These are phyloP conservation scores for Chaetomiaceae sp. DNA, from an alignment of 2,329 filamentous ascomycete genomes.

Conservation along the genomic window DNA sequence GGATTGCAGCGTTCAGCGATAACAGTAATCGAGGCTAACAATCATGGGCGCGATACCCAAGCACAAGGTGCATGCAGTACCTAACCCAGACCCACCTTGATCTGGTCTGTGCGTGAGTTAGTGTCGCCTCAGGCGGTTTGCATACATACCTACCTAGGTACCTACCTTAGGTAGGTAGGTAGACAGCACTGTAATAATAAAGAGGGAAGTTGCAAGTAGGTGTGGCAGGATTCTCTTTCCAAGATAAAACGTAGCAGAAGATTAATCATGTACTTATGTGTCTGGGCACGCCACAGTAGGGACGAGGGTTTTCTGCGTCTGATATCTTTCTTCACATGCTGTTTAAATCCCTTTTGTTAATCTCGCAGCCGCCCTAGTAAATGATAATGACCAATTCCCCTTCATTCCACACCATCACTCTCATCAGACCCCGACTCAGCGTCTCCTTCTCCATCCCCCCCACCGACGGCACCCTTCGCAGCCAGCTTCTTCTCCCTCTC, in stretches of 20 bases:
- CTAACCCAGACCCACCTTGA: slow-evolving; percentile 5
- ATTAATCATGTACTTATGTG: neutral
- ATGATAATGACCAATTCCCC: too few relatives aligned
- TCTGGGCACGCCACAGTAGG: neutral
- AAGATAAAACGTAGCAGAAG: neutral
- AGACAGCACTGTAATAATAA: too few relatives aligned
- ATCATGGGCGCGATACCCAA: too few relatives aligned
- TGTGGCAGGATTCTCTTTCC: neutral
- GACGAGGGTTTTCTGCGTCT: neutral
- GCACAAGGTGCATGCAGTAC: too few relatives aligned
- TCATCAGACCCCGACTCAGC: slow-evolving; percentile 7
- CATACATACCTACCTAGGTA: too few relatives aligned
- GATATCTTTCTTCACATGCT: neutral
- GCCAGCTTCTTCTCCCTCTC: slow-evolving; percentile 50
- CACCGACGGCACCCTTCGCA: slow-evolving; percentile 9
- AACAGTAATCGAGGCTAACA: neutral
- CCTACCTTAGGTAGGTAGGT: too few relatives aligned
- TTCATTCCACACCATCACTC: slow-evolving; percentile 4
- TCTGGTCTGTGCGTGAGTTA: slow-evolving; percentile 1
- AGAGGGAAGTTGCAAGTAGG: neutral
- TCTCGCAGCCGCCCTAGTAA: too few relatives aligned
- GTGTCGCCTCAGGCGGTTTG: too few relatives aligned
- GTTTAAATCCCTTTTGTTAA: too few relatives aligned
- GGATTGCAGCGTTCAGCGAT: neutral
- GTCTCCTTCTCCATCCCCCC: neutral